phyloP scores from a whole-genome alignment of 306 rosid genomes.

The Pueraria montana region DNA sequence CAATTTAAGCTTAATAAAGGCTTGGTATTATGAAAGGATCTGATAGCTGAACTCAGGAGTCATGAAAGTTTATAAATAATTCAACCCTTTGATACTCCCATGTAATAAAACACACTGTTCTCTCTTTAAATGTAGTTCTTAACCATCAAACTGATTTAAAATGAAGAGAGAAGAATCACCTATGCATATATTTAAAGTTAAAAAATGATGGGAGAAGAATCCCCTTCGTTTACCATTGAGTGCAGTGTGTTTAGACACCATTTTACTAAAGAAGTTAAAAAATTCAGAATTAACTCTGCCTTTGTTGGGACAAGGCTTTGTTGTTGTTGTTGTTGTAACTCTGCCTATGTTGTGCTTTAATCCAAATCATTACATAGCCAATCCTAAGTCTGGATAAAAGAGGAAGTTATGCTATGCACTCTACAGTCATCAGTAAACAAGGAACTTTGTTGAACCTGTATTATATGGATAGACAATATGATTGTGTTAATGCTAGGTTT shows the following conservation, averaged over 20 bases:
- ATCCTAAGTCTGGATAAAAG: not conserved
- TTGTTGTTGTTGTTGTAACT: too few species aligned
- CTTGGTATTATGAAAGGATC: not conserved
- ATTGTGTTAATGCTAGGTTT: too few species aligned
- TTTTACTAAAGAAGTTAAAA: not conserved
- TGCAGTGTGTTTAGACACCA: not conserved
- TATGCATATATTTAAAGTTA: not conserved
- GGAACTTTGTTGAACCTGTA: too few species aligned
- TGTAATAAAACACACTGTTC: constrained; percentile 5
- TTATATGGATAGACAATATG: too few species aligned
- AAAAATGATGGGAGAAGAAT: not conserved
- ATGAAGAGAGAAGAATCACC: not conserved
- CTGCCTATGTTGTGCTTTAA: not conserved
- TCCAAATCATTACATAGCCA: not conserved
- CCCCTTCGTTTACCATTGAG: not conserved
- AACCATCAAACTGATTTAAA: constrained; percentile 6
- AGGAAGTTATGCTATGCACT: not conserved
- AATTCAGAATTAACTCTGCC: constrained; percentile 1
- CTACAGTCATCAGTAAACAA: not conserved
- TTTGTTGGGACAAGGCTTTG: too few species aligned
- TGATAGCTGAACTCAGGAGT: not conserved
- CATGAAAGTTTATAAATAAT: not conserved
- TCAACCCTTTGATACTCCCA: constrained; percentile 2
- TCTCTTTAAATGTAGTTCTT: constrained; percentile 4
- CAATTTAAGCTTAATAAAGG: not conserved